Evolutionary conservation across 148 eudicot genomes (phyloP), one percentile per base, ranked within the genome.

Genomic region (Vaccinium darrowii): DNA sequence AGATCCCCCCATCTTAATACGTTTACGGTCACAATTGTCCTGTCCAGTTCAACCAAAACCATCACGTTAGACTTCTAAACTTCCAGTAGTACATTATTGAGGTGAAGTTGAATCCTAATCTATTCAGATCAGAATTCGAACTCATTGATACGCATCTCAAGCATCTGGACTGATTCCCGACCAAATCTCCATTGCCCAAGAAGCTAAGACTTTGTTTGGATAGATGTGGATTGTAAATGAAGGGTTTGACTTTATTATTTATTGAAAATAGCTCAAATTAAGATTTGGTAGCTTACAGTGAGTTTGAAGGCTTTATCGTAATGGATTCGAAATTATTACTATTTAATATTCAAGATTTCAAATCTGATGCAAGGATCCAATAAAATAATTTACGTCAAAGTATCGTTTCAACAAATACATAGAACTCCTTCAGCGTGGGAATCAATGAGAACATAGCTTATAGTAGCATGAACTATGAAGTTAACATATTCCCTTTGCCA

Each of bases 21-120:
- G 87, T 88, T 96, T 96, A 84, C 90, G 86, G 79, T 93, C 98
- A 78, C 88, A 77, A 86, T 92, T 96, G 86, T 88, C 91, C 98
- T 95, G 92, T 84, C 81, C 63, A 79, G 56, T 16, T 74, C 72
- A 74, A 30, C 62, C n/a, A 54, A 56, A 74, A 74, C 36, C 79
- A 54, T 56, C 13, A 21, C 19, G 7, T 74, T 58, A 56, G 49
- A 50, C 5, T 50, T 82, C 25, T 51, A 8, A 69, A 69, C 60
- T 67, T 69, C 56, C 60, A 11, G 8, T 23, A 23, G 21, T 50
- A 69, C 10, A 47, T 67, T 19, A 81, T 50, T 25, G 56, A 81
- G 43, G 76, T 50, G 57, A 49, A 67, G 67, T 21, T 47, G 62
- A 50, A 25, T 19, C 12, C 16, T 21, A 63, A 60, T 25, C 56